Base-by-base conservation (phyloP, 805 yeast species). In the Candida vartiovaarae region DNA sequence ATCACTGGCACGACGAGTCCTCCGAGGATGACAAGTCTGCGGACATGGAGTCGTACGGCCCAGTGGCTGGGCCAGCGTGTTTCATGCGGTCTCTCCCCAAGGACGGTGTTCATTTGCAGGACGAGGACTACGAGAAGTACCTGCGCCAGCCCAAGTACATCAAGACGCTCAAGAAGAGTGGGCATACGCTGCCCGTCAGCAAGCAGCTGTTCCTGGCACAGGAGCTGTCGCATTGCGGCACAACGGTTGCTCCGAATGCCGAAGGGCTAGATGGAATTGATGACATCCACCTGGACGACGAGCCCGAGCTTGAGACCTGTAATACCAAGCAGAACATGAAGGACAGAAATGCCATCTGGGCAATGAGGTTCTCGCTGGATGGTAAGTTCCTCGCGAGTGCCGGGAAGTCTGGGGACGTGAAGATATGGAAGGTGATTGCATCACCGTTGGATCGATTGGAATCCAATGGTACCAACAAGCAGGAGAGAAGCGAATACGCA, bases 371-470 rank as follows among this genome's bases (percentile, higher is more conserved):
- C 62, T 80, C 85, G 45, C 62, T 62, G 9, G 95, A 90, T 63
- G 97, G 97, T 8, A 80, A 78, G 61, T 87, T 72, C 59, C 62
- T 90, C 54, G 96, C 96, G 0, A 76, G 84, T 2, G 96, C 91
- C 0, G 95, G 95, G 20, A 78, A 84, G 52, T 89, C 85, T 56
- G 73, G 82, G 3, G 61, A 70, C 1, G 70, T 90, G 10, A 68
- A 79, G 41, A 66, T 89, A 4, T 89, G 95, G 93, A 80, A 85
- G 60, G 95, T 86, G 5, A 76, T 88, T 0, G 68, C 85, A 3
- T 77, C 89, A 0, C 82, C 88, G 0, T 64, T 79, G 46, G 90
- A 85, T 51, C 48, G 81, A 72, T 47, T 43, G 25, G 47, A 44
- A 8, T 10, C 40, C 6, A 25, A 6, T 5, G 15, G 10, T 5